These are phyloP conservation scores for Malassezia pachydermatis DNA, from an alignment of 1,284 basidiomycete genomes.

Conservation along the genomic window DNA sequence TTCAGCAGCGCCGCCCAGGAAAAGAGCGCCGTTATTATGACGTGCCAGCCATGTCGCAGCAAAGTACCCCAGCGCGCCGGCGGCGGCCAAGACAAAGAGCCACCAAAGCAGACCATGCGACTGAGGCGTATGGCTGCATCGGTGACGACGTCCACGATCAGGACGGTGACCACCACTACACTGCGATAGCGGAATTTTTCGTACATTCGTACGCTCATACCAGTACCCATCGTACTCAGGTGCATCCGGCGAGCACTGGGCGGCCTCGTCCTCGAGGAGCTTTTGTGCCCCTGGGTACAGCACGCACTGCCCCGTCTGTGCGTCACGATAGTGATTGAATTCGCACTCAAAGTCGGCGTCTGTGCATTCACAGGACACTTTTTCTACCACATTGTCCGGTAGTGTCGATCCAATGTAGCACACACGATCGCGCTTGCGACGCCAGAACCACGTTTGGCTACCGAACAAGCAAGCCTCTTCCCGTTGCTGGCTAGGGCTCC, in stretches of 20 bases:
- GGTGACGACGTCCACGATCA: constrained; percentile 35
- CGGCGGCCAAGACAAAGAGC: constrained; percentile 27
- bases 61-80: constrained; percentile 25
- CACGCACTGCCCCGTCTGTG: constrained; percentile 26
- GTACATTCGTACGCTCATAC: constrained; percentile 41
- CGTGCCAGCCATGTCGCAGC: constrained; percentile 45
- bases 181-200: constrained; percentile 39
- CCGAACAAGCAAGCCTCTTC: constrained; percentile 44
- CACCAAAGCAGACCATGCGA: constrained; percentile 40
- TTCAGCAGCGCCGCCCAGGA: constrained; percentile 72
- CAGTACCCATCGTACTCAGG: constrained; percentile 35
- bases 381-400: constrained; percentile 28
- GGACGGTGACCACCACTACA: constrained; percentile 35
- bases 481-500: constrained; percentile 42
- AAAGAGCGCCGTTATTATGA: constrained; percentile 49
- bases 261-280: constrained; percentile 21
- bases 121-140: constrained; percentile 25
- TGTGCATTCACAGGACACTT: constrained; percentile 34
- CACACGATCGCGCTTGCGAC: constrained; percentile 36
- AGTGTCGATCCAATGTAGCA: constrained; percentile 42
- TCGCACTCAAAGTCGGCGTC: constrained; percentile 47
- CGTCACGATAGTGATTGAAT: constrained; percentile 43
- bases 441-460: constrained; percentile 40
- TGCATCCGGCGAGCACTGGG: constrained; percentile 30
- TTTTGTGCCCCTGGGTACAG: constrained; percentile 28